A percentile compares a stretch with the other conserved stretches of the same genome.
These are phyloP conservation scores for Fraxinus velutina DNA, from an alignment of 305 asterid genomes.

Conservation along the genomic window DNA sequence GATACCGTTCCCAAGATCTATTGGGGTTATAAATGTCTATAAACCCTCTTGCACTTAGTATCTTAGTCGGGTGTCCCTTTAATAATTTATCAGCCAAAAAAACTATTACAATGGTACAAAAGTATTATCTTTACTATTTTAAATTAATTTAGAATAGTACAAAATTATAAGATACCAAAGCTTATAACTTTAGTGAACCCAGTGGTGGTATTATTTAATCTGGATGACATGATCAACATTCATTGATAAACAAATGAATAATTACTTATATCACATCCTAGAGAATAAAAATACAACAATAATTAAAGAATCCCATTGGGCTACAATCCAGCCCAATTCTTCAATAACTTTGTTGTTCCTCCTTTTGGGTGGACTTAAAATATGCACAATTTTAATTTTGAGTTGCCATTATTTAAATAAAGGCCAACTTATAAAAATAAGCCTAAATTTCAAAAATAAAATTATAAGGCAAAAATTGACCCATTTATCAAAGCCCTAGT, in stretches of 20 bases:
- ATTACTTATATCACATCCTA: neutral
- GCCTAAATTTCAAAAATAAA: neutral
- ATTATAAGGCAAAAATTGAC: neutral
- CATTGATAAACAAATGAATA: neutral
- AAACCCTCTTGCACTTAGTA: neutral
- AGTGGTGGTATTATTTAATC: neutral
- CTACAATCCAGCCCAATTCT: neutral
- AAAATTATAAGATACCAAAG: neutral
- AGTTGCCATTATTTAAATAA: neutral
- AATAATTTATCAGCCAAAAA: neutral
- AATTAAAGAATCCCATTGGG: neutral
- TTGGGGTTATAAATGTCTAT: neutral
- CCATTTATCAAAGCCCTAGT: neutral
- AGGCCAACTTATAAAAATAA: neutral
- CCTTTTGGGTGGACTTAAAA: neutral
- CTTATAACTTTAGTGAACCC: neutral
- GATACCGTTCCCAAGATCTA: neutral
- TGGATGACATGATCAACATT: neutral
- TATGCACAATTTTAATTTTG: neutral
- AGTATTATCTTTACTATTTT: too few species aligned
- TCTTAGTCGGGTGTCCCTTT: neutral
- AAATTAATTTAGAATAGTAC: too few species aligned
- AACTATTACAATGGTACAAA: neutral
- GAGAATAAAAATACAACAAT: neutral
- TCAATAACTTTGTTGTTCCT: neutral